A percentile compares a stretch with the other conserved stretches of the same genome.
Evolutionary conservation across 2,329 filamentous ascomycete species (phyloP).

Genomic region (Neoscytalidium dimidiatum): DNA sequence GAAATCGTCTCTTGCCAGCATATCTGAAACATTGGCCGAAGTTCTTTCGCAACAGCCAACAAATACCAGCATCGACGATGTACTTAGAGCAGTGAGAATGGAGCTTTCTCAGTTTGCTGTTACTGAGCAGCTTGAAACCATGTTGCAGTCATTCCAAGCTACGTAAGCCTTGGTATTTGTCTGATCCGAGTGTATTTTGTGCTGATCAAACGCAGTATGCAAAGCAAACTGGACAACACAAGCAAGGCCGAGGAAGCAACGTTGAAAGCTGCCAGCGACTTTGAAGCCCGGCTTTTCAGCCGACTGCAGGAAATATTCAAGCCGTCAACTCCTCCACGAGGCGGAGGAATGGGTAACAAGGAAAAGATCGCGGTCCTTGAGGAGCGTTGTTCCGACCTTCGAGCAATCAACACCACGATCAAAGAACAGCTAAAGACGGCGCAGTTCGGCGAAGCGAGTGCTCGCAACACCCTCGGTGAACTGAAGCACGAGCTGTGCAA

Average conservation of each 20-base stretch:
- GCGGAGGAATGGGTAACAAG: background rate
- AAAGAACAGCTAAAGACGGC: background rate
- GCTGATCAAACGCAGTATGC: background rate
- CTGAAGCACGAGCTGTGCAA: background rate
- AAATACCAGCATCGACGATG: background rate
- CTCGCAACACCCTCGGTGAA: background rate
- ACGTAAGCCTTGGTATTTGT: background rate
- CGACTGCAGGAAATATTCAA: background rate
- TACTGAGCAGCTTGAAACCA: background rate
- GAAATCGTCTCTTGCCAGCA: background rate
- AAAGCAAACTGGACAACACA: background rate
- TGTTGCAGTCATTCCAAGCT: background rate
- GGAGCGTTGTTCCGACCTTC: conserved; percentile 3
- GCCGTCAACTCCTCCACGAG: background rate
- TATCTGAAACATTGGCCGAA: background rate
- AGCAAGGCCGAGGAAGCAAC: background rate
- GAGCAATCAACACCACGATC: background rate
- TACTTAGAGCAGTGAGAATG: background rate
- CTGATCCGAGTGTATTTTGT: too few species aligned
- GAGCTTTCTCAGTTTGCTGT: background rate
- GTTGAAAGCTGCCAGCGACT: background rate
- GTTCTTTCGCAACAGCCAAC: background rate
- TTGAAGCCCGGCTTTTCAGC: background rate
- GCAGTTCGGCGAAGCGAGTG: background rate
- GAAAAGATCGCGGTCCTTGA: conserved; percentile 14